Evolutionary conservation across 176 grass and related monocot species (phyloP).

Genomic region (Cenchrus fungigraminus): DNA sequence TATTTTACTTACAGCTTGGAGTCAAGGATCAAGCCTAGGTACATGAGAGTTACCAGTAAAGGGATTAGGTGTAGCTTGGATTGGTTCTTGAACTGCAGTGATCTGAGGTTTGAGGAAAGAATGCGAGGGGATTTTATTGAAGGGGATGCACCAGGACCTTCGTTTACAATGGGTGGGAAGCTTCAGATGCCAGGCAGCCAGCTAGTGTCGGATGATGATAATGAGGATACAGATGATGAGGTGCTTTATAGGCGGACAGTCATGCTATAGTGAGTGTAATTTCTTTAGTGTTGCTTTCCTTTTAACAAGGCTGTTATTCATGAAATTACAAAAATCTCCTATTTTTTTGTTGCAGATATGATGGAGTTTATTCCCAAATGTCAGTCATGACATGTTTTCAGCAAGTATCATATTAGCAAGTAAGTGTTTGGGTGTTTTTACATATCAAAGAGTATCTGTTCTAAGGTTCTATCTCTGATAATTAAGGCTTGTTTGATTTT

Average conservation of each 20-base stretch:
- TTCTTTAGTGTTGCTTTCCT: constrained; percentile 31
- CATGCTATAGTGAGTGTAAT: constrained; percentile 72
- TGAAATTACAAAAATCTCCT: not conserved
- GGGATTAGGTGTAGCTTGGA: constrained; percentile 80
- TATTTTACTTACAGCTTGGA: constrained; percentile 97
- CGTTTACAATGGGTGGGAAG: constrained; percentile 86
- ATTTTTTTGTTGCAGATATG: constrained; percentile 43
- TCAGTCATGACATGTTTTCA: constrained; percentile 1
- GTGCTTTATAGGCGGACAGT: constrained; percentile 89
- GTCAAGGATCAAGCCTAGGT: constrained; percentile 90
- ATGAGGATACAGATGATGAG: constrained; percentile 82
- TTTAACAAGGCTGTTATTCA: not conserved
- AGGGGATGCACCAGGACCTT: constrained; percentile 76
- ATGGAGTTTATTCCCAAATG: not conserved
- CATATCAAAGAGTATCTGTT: not conserved
- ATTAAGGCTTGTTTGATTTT: not conserved
- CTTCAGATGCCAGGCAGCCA: constrained; percentile 79
- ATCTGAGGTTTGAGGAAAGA: constrained; percentile 88
- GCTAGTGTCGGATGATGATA: constrained; percentile 67
- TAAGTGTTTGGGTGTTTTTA: constrained; percentile 16
- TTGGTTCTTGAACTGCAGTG: constrained; percentile 97
- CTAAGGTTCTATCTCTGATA: not conserved
- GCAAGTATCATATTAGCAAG: constrained; percentile 13
- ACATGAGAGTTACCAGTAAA: constrained; percentile 64
- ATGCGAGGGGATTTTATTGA: constrained; percentile 88